phyloP scores from a whole-genome alignment of 495 filamentous ascomycete species.

The Xylaria venustula region DNA sequence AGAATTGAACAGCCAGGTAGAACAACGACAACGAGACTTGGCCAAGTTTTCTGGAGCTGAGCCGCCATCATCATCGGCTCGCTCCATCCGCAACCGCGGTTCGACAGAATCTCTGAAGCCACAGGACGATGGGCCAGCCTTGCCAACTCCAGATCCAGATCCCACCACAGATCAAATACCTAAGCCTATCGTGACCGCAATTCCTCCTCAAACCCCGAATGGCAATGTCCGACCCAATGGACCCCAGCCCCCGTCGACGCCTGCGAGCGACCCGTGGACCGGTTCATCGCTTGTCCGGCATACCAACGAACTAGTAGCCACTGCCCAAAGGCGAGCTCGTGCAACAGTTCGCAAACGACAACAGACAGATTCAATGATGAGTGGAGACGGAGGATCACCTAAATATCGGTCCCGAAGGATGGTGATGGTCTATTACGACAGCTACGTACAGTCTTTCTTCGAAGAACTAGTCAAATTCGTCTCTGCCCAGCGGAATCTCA shows the following conservation, averaged over 20 bases:
- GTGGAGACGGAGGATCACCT: constrained; percentile 48
- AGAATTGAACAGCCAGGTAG: constrained; percentile 66
- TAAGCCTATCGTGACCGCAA: constrained; percentile 11
- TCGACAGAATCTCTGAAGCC: constrained; percentile 64
- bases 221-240: constrained; percentile 22
- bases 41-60: constrained; percentile 42
- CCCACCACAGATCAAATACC: constrained; percentile 5
- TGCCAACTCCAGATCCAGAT: constrained; percentile 21
- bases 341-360: constrained; percentile 52
- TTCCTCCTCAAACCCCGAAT: constrained; percentile 16
- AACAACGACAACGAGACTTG: constrained; percentile 68
- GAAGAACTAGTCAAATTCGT: constrained; percentile 79
- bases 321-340: constrained; percentile 41
- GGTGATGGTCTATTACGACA: constrained; percentile 88
- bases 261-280: constrained; percentile 29
- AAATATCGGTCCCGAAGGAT: constrained; percentile 71
- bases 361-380: constrained; percentile 60
- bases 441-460: constrained; percentile 75
- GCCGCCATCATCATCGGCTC: constrained; percentile 26
- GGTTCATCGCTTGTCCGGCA: constrained; percentile 49
- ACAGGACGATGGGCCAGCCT: constrained; percentile 44
- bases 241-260: constrained; percentile 28
- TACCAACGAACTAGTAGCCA: constrained; percentile 42
- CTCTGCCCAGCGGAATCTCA: constrained; percentile 72
- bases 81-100: constrained; percentile 55